Evolutionary conservation across 495 filamentous ascomycete genomes (phyloP).

Genomic region (Annulohypoxylon moriforme): DNA sequence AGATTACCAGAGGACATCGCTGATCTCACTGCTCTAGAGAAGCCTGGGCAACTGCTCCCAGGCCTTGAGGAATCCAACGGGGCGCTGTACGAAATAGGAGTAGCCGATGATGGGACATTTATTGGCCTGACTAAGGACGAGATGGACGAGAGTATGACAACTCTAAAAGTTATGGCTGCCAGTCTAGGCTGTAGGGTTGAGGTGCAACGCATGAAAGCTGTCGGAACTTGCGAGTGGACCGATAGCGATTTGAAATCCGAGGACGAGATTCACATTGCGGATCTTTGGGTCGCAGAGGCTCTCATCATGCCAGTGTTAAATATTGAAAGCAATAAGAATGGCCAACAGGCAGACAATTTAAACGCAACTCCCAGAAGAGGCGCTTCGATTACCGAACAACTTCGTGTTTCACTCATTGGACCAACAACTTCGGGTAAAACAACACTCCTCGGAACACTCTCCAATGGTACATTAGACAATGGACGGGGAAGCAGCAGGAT

Average conservation of each 20-base stretch:
- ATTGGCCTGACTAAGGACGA: slow-evolving; percentile 92
- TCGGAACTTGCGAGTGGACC: slow-evolving; percentile 86
- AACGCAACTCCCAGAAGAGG: slow-evolving; percentile 40
- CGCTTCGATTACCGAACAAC: slow-evolving; percentile 70
- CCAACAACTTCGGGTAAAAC: slow-evolving; percentile 95
- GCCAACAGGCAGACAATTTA: slow-evolving; percentile 13
- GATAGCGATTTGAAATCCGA: slow-evolving; percentile 50
- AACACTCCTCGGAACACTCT: slow-evolving; percentile 86
- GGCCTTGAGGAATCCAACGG: slow-evolving; percentile 93
- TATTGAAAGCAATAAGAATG: slow-evolving; percentile 19
- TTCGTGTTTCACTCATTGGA: slow-evolving; percentile 91
- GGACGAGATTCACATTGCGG: slow-evolving; percentile 54
- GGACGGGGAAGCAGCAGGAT: slow-evolving; percentile 89
- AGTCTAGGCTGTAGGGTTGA: slow-evolving; percentile 91
- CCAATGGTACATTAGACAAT: slow-evolving; percentile 89
- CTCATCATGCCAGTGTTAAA: slow-evolving; percentile 57
- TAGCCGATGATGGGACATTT: slow-evolving; percentile 92
- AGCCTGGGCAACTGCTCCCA: slow-evolving; percentile 73
- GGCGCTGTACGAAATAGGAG: slow-evolving; percentile 95
- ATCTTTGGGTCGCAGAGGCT: slow-evolving; percentile 91
- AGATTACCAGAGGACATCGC: slow-evolving; percentile 71
- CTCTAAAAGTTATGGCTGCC: slow-evolving; percentile 86
- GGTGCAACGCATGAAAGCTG: slow-evolving; percentile 81
- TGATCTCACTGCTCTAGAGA: slow-evolving; percentile 64
- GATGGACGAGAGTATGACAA: slow-evolving; percentile 87